Percentiles rank a stretch among this genome's conserved stretches.
phyloP scores from a whole-genome alignment of 306 rosid species.

The Abrus pulchellus region DNA sequence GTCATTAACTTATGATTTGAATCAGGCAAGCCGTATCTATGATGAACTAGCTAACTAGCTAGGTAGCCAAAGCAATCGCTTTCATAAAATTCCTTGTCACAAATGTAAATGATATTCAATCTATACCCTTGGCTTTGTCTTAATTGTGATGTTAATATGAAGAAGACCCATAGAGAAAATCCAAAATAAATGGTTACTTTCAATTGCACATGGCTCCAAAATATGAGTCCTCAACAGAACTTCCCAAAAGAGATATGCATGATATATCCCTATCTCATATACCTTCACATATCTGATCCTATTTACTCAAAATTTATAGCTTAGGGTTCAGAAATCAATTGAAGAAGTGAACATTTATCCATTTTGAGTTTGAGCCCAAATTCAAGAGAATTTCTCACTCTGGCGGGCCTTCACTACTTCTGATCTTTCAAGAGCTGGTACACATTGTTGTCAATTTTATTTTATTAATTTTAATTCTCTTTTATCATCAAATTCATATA shows the following conservation, averaged over 20 bases:
- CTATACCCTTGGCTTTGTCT: slow-evolving; percentile 37
- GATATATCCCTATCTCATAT: slow-evolving; percentile 10
- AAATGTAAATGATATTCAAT: slow-evolving; percentile 27
- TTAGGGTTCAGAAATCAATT: slow-evolving; percentile 25
- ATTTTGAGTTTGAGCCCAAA: background rate
- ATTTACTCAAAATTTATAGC: slow-evolving; percentile 31
- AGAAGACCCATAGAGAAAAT: slow-evolving; percentile 33
- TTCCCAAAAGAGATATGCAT: slow-evolving; percentile 17
- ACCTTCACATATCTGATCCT: slow-evolving; percentile 1
- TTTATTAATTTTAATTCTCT: slow-evolving; percentile 11
- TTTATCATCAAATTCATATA: slow-evolving; percentile 29
- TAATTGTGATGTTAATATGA: slow-evolving; percentile 41
- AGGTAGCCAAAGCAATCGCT: slow-evolving; percentile 38
- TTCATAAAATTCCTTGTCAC: slow-evolving; percentile 55
- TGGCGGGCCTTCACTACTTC: background rate
- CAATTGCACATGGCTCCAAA: slow-evolving; percentile 48
- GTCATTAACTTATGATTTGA: slow-evolving; percentile 28
- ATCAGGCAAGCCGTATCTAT: slow-evolving; percentile 18
- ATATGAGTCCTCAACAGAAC: background rate
- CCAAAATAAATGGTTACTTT: slow-evolving; percentile 49
- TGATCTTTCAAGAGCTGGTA: slow-evolving; percentile 38
- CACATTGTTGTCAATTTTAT: slow-evolving; percentile 44
- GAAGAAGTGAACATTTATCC: slow-evolving; percentile 22
- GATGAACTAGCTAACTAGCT: slow-evolving; percentile 34
- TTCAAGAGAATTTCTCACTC: background rate